phyloP scores from a whole-genome alignment of 768 basidiomycete species.

The Rhodotorula taiwanensis region DNA sequence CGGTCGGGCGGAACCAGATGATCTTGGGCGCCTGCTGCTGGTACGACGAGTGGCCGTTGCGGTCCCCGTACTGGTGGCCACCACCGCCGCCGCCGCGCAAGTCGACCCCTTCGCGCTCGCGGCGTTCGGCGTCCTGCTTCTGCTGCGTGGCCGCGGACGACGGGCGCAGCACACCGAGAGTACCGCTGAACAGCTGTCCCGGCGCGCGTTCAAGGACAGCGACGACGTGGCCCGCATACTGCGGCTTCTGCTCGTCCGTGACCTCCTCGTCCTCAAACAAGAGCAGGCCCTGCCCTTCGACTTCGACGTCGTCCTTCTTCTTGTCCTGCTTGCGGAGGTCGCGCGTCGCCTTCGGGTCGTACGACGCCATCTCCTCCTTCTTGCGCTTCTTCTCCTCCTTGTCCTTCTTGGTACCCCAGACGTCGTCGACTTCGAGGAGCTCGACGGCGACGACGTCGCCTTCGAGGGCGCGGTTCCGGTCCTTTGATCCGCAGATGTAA shows the following conservation, averaged over 20 bases:
- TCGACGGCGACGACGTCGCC: conserved; percentile 98
- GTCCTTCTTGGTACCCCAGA: conserved; percentile 89
- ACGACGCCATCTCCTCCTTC: conserved; percentile 97
- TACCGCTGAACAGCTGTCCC: conserved; percentile 95
- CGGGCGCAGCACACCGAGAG: conserved; percentile 57
- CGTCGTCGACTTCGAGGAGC: conserved; percentile 63
- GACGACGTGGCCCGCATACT: conserved; percentile 97
- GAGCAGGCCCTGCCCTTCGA: conserved; percentile 94
- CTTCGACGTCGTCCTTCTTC: conserved; percentile 99
- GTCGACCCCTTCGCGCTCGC: conserved; percentile 90
- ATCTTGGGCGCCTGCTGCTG: conserved; percentile 86
- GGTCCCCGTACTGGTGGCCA: conserved; percentile 55
- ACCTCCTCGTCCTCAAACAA: conserved; percentile 99
- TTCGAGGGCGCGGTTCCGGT: conserved; percentile 94
- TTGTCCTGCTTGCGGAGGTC: conserved; percentile 79
- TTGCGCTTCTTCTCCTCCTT: conserved; percentile 99
- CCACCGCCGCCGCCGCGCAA: conserved; percentile 26
- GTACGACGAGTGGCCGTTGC: too few species aligned
- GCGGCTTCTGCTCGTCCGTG: conserved; percentile 94
- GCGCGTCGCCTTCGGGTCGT: conserved; percentile 62
- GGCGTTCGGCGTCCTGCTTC: conserved; percentile 72
- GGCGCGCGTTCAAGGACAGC: conserved; percentile 99
- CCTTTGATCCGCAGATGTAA: conserved; percentile 94
- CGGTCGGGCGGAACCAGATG: conserved; percentile 99
- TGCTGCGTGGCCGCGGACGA: conserved; percentile 34